phyloP scores from a whole-genome alignment of 495 filamentous ascomycete genomes.

The Hamigera avellanea region DNA sequence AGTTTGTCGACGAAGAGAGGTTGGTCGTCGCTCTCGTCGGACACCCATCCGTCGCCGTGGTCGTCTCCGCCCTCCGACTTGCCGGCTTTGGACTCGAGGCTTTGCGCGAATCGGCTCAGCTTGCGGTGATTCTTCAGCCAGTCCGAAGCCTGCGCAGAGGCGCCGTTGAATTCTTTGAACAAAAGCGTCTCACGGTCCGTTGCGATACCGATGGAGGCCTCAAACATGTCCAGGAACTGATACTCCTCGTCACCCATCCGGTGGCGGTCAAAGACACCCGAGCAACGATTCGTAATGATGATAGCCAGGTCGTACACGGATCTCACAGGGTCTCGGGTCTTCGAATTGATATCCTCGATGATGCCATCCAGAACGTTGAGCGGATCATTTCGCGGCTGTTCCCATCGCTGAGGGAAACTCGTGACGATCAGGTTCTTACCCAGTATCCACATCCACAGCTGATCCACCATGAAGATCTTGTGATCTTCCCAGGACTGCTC shows the following conservation, averaged over 20 bases:
- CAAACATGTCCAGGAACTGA: conserved; percentile 66
- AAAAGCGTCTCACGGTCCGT: conserved; percentile 53
- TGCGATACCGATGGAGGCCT: conserved; percentile 50
- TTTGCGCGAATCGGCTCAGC: conserved; percentile 27
- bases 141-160: conserved; percentile 45
- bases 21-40: conserved; percentile 16
- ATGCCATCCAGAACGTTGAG: conserved; percentile 55
- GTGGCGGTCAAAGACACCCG: conserved; percentile 53
- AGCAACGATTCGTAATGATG: conserved; percentile 54
- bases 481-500: conserved; percentile 33
- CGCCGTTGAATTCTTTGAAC: conserved; percentile 51
- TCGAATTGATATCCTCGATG: conserved; percentile 58
- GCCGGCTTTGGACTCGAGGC: background rate
- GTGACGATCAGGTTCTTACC: conserved; percentile 56
- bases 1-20: conserved; percentile 52
- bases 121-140: conserved; percentile 52
- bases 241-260: conserved; percentile 50
- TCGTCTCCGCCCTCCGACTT: conserved; percentile 9
- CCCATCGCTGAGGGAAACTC: conserved; percentile 57
- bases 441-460: conserved; percentile 62
- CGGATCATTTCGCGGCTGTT: conserved; percentile 56
- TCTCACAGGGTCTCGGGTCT: conserved; percentile 49
- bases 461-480: conserved; percentile 68
- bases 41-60: conserved; percentile 2
- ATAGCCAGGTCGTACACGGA: conserved; percentile 55